Percentiles rank a stretch among this genome's conserved stretches.
Evolutionary conservation across 805 yeast species (phyloP).

Genomic region (Zygoascus ofunaensis): DNA sequence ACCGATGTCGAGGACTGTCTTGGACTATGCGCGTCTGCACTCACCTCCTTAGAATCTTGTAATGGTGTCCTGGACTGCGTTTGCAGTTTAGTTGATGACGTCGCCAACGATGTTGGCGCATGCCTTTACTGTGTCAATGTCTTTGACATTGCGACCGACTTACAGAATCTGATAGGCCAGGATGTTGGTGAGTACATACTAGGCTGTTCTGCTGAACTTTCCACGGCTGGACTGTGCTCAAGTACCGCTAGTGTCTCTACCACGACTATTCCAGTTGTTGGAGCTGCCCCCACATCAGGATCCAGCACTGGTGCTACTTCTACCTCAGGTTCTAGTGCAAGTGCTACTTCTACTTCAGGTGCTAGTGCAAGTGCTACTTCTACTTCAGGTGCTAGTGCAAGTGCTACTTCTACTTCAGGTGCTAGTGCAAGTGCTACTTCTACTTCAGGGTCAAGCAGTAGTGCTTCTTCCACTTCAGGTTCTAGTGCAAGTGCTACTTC

Average conservation of each 20-base stretch:
- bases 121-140: conserved; percentile 11
- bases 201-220: no score
- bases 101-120: conserved; percentile 8
- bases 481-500: no score
- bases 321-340: neutral
- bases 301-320: neutral
- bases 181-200: no score
- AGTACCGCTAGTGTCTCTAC: no score
- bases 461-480: no score
- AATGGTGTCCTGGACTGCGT: conserved; percentile 11
- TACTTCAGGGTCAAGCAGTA: no score
- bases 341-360: neutral
- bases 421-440: neutral
- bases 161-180: no score
- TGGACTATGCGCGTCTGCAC: conserved; percentile 8
- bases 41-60: conserved; percentile 7
- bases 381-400: neutral
- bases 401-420: neutral
- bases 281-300: no score
- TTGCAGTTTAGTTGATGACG: conserved; percentile 11
- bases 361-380: neutral
- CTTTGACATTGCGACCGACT: no score
- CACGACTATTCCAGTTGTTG: no score
- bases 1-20: conserved; percentile 9
- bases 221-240: no score